A percentile compares a stretch with the other conserved stretches of the same genome.
Evolutionary conservation across 768 basidiomycete species (phyloP).

Genomic region (Leucosporidium creatinivorum): DNA sequence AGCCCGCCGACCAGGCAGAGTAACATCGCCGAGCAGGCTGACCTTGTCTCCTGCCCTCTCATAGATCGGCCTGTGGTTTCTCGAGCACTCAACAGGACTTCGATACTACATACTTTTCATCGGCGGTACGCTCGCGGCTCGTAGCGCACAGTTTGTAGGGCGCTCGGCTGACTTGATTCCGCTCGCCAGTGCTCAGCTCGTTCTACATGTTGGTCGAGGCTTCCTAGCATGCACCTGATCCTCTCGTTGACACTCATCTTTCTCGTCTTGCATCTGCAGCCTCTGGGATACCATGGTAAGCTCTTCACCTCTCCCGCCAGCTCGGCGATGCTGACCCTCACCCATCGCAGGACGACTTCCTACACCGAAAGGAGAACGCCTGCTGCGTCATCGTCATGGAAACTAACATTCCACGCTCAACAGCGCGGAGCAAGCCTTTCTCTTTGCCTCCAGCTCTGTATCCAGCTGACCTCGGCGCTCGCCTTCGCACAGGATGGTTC

Average conservation of each 20-base stretch:
- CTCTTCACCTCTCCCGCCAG: background rate
- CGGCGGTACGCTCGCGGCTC: background rate
- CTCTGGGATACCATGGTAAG: conserved; percentile 15
- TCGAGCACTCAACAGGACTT: background rate
- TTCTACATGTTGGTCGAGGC: conserved; percentile 12
- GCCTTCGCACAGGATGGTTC: conserved; percentile 7
- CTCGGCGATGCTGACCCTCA: background rate
- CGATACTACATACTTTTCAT: conserved; percentile 13
- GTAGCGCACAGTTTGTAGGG: background rate
- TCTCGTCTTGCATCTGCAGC: background rate
- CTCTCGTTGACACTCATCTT: too few species aligned
- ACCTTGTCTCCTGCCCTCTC: too few species aligned
- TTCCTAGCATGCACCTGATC: too few species aligned
- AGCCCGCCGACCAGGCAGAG: too few species aligned
- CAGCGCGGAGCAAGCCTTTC: background rate
- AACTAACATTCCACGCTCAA: background rate
- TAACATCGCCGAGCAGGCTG: too few species aligned
- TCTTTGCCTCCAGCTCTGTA: background rate
- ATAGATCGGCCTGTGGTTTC: background rate
- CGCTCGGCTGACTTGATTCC: background rate
- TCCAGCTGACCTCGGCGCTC: background rate
- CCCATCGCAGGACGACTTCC: conserved; percentile 12
- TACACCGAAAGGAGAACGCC: conserved; percentile 13
- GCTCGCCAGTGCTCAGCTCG: background rate
- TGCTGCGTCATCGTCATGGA: conserved; percentile 21